These are phyloP conservation scores for Cercospora citrullina DNA, from an alignment of 2,329 filamentous ascomycete species.

Conservation along the genomic window DNA sequence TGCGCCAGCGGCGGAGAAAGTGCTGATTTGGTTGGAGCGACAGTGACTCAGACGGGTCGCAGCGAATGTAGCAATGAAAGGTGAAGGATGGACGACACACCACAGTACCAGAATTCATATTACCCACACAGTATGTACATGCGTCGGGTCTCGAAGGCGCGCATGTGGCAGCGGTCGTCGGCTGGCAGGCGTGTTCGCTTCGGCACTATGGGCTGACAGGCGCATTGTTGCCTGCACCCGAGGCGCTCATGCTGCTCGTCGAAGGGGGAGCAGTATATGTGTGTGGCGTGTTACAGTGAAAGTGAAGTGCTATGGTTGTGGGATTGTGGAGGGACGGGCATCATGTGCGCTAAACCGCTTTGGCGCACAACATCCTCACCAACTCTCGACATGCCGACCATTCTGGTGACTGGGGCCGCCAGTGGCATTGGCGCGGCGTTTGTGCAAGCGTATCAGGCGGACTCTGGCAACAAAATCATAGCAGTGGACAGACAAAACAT, in stretches of 20 bases:
- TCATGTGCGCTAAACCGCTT: not conserved
- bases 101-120: slow-evolving; percentile 8
- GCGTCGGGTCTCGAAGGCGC: not conserved
- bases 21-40: not conserved
- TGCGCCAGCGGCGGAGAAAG: not conserved
- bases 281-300: not conserved
- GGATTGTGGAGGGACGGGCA: not conserved
- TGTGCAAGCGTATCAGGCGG: slow-evolving; percentile 31
- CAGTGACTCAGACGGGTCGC: not conserved
- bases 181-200: not conserved
- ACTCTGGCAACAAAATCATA: slow-evolving; percentile 32
- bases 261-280: not conserved
- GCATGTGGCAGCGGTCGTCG: slow-evolving; percentile 5
- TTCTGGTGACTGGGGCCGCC: slow-evolving; percentile 43
- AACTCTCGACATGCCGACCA: slow-evolving; percentile 20
- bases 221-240: slow-evolving; percentile 9
- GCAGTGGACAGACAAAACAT: slow-evolving; percentile 36
- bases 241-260: slow-evolving; percentile 6
- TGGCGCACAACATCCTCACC: not conserved
- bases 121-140: not conserved
- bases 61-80: not conserved
- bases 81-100: slow-evolving; percentile 4
- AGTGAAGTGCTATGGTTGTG: not conserved
- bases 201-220: not conserved
- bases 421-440: slow-evolving; percentile 43